Evolutionary conservation across 371 early-diverging fungal species (phyloP), one percentile per base, ranked within the genome.

Genomic region (Lichtheimia ornata): DNA sequence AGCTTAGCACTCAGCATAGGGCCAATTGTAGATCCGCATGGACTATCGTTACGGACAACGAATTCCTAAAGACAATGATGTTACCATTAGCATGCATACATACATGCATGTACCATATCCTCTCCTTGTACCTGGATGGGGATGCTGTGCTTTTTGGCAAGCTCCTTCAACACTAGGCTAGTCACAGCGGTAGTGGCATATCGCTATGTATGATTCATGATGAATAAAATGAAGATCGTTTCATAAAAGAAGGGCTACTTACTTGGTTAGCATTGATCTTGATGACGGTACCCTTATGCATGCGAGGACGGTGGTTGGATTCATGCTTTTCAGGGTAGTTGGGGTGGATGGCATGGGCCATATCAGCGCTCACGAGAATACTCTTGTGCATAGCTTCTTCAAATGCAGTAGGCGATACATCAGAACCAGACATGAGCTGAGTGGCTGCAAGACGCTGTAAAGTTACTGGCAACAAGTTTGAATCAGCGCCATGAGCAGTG

Each of bases 401-500:
- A 69, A 94, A 97, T 9, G 89, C 84, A 24, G 84, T 86, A 24
- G 73, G 40, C 1, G 76, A 76, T 4, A 70, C 62, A 27, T 54
- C 30, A 14, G 22, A 22, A 47, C 47, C 47, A 47, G 18, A n/a
- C 47, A 47, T 47, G 7, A 47, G 47, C 22, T 75, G 64, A 13
- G 77, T 77, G 20, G 64, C 71, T 9, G 69, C 67, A 47, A 91
- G 67, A 52, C 94, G 84, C 57, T 86, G 84, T 42, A 94, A 66
- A 6, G 91, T 84, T 11, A 83, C 67, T 50, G 91, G 94, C 45
- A 97, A 76, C 63, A 97, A 76, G 59, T 91, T 89, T 7, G 96
- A 96, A 68, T 92, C 92, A 17, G 99, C 99, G 49, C 99, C 99
- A 63, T 94, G 89, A 5, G 96, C 96, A 22, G 96, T 91, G n/a